Percentiles rank a stretch among this genome's conserved stretches.
These are phyloP conservation scores for Pneumocystis canis DNA, from an alignment of 1,139 yeast species.

Conservation along the genomic window DNA sequence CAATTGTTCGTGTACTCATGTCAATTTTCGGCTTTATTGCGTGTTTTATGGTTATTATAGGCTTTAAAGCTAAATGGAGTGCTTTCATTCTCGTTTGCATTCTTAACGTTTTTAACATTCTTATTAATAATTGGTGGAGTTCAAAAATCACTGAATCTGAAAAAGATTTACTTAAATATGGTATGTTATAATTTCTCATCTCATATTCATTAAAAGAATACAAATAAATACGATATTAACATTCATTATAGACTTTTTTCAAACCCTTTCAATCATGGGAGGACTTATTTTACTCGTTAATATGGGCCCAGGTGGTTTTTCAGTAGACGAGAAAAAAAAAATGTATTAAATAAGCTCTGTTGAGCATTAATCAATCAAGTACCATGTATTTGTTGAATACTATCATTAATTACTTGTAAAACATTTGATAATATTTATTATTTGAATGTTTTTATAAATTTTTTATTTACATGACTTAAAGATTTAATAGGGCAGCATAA, in stretches of 20 bases:
- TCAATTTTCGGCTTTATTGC: constrained; percentile 56
- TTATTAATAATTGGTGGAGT: constrained; percentile 83
- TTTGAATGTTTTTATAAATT: no score
- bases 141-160: constrained; percentile 44
- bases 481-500: no score
- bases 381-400: no score
- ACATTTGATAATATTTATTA: no score
- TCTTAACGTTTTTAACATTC: constrained; percentile 59
- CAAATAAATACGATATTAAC: no score
- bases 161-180: constrained; percentile 84
- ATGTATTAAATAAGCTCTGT: no score
- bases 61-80: constrained; percentile 83
- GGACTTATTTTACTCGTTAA: constrained; percentile 81
- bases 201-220: no score
- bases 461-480: no score
- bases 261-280: constrained; percentile 86
- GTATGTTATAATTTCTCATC: no score
- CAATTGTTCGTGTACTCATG: constrained; percentile 48
- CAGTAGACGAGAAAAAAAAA: constrained; percentile 92
- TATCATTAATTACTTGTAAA: no score
- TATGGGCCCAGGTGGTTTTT: constrained; percentile 92
- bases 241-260: constrained; percentile 42
- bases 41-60: constrained; percentile 72
- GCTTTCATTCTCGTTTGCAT: constrained; percentile 66
- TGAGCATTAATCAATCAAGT: no score